Base-by-base conservation (phyloP, 805 yeast species). In the Wickerhamomyces tratensis region DNA sequence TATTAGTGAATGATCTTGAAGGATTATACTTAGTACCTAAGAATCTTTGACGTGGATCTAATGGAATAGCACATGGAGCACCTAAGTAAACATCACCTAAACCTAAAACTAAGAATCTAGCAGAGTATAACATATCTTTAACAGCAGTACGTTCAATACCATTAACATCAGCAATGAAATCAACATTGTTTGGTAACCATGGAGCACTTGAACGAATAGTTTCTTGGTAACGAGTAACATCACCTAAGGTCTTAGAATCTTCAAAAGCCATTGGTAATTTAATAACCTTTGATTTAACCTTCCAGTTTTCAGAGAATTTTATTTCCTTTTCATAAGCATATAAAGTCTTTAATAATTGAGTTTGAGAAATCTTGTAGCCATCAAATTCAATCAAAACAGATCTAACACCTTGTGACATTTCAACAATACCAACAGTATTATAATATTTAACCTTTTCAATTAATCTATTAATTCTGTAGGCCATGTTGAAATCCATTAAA, bases 31-130 rank as follows among this genome's bases (percentile, higher is more conserved):
- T 91, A 30, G 96, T 75, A 35, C 98, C 98, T 44, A 91, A 67
- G 46, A 88, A 74, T 56, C 97, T 76, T 56, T 89, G 97, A 56
- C 97, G 80, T 45, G 98, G 98, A 62, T 93, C 98, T 52, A 91
- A 75, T 35, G 98, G 98, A 51, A 91, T 95, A 2, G 98, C 98
- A 71, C 97, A 89, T 29, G 98, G 98, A 5, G 98, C 96, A 39
- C 98, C 98, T 53, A 93, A 72, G 67, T 89, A 91, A 27, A 93
- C 98, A 64, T 93, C 98, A 58, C 98, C 98, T 41, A 91, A 76
- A 43, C 98, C 98, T 48, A 91, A 69, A 7, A 93, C 98, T 67
- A 93, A 69, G 71, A 83, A 93, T 58, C 89, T 74, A 6, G 98
- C 98, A 37, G 84, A 68, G 67, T 88, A 91, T 57, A 93, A 64